Percentiles rank a stretch among this genome's conserved stretches.
Evolutionary conservation across 2,329 filamentous ascomycete species (phyloP).

Genomic region (Cladosporium sphaerospermum): DNA sequence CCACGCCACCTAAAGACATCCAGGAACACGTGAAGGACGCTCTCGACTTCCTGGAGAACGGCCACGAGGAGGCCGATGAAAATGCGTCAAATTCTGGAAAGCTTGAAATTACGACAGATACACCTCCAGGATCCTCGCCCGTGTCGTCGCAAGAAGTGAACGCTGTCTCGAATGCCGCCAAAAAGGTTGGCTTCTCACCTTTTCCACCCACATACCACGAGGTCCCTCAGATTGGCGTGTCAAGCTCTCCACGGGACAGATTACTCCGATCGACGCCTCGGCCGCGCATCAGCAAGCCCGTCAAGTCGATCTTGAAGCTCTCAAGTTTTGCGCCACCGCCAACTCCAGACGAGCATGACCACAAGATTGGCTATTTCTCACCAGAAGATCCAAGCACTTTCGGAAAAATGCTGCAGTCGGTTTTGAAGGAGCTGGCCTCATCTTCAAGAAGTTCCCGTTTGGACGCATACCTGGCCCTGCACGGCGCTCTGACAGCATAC

Average conservation of each 20-base stretch:
- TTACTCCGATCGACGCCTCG: conserved; percentile 34
- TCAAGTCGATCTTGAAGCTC: conserved; percentile 79
- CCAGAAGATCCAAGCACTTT: conserved; percentile 54
- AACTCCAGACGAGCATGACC: conserved; percentile 34
- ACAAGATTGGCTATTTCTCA: conserved; percentile 35
- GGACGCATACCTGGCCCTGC: conserved; percentile 80
- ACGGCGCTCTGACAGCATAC: conserved; percentile 69
- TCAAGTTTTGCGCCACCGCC: conserved; percentile 37
- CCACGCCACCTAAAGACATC: conserved; percentile 49
- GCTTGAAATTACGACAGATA: conserved; percentile 12
- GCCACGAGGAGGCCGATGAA: conserved; percentile 20
- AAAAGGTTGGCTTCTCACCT: conserved; percentile 59
- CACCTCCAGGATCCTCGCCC: conserved; percentile 22
- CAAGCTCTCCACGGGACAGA: conserved; percentile 40
- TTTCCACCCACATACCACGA: conserved; percentile 45
- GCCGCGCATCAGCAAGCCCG: conserved; percentile 48
- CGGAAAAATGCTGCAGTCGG: conserved; percentile 75
- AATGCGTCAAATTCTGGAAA: neutral
- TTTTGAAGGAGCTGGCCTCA: conserved; percentile 72
- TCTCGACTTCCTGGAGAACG: conserved; percentile 37
- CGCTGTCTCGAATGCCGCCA: conserved; percentile 35
- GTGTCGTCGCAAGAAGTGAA: conserved; percentile 29
- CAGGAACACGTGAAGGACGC: conserved; percentile 34
- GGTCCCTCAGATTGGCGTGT: conserved; percentile 16
- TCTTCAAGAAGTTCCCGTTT: conserved; percentile 65